These are phyloP conservation scores for Candida michaelii DNA, from an alignment of 805 yeast species.

Conservation along the genomic window DNA sequence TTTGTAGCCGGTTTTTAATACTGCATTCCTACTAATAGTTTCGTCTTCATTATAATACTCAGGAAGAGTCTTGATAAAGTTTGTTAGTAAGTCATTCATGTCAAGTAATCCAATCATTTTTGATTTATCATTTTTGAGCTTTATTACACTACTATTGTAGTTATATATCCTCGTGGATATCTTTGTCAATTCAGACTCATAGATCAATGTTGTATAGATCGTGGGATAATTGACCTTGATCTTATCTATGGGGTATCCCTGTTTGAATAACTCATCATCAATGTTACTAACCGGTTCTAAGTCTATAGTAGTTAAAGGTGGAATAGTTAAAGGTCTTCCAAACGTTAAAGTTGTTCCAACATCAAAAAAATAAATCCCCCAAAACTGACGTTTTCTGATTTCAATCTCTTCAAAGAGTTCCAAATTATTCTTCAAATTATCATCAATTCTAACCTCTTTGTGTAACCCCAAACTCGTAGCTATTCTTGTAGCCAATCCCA, in stretches of 20 bases:
- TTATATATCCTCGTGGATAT: constrained; percentile 22
- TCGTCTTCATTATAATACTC: constrained; percentile 17
- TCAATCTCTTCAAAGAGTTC: constrained; percentile 20
- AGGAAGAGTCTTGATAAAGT: constrained; percentile 16
- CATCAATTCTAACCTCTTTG: constrained; percentile 19
- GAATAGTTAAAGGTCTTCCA: constrained; percentile 22
- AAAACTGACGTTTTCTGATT: constrained; percentile 21
- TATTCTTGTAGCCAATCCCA: constrained; percentile 20
- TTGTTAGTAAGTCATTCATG: constrained; percentile 19
- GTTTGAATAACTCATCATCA: constrained; percentile 17
- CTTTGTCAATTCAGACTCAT: constrained; percentile 21
- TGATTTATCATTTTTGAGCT: constrained; percentile 20
- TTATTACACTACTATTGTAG: constrained; percentile 19
- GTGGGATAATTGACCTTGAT: constrained; percentile 19
- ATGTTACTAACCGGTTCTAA: constrained; percentile 19
- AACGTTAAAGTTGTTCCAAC: constrained; percentile 22
- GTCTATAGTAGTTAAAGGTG: constrained; percentile 21
- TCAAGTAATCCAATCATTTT: constrained; percentile 23
- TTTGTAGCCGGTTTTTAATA: constrained; percentile 11
- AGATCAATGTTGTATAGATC: constrained; percentile 20
- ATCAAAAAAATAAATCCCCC: constrained; percentile 24
- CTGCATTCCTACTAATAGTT: constrained; percentile 9
- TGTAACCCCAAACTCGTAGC: constrained; percentile 23
- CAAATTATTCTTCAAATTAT: constrained; percentile 6
- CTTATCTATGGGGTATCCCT: constrained; percentile 14